Evolutionary conservation across 257 asterid genomes (phyloP).

Genomic region (Forsythia suspensa): DNA sequence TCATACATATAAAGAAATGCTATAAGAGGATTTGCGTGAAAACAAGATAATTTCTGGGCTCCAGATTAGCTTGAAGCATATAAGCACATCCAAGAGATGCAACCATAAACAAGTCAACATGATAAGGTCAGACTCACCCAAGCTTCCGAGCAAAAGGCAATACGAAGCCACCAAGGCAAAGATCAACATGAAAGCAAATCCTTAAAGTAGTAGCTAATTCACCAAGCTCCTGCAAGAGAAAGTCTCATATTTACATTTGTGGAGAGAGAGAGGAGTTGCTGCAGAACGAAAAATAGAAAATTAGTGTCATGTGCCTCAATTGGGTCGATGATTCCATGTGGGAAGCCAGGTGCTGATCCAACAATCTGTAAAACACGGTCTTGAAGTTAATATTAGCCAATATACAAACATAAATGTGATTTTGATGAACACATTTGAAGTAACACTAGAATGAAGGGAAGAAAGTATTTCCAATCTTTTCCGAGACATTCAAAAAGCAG

Average conservation of each 20-base stretch:
- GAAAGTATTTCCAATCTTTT: background rate
- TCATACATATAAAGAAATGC: background rate
- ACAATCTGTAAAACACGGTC: constrained; percentile 61
- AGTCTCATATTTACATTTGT: constrained; percentile 16
- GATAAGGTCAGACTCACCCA: constrained; percentile 59
- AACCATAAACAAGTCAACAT: background rate
- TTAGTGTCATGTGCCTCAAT: constrained; percentile 65
- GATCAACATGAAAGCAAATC: constrained; percentile 94
- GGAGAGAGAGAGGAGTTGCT: background rate
- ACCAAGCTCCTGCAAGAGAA: constrained; percentile 80
- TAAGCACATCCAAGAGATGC: constrained; percentile 8
- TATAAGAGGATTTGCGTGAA: background rate
- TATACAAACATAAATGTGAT: constrained; percentile 1
- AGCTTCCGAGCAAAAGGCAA: constrained; percentile 97
- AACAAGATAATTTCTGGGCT: background rate
- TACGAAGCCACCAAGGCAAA: constrained; percentile 98
- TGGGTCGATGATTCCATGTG: constrained; percentile 99
- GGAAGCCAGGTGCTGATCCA: constrained; percentile 99
- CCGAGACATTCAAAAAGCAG: background rate
- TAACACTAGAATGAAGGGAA: background rate
- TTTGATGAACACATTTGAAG: background rate
- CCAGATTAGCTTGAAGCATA: background rate
- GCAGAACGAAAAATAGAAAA: constrained; percentile 18
- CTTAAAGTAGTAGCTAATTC: constrained; percentile 64
- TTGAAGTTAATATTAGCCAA: constrained; percentile 4